Percentiles rank a stretch among this genome's conserved stretches.
Conservation (phyloP, 2,329 filamentous ascomycete genomes). For the Zalaria obscura region DNA sequence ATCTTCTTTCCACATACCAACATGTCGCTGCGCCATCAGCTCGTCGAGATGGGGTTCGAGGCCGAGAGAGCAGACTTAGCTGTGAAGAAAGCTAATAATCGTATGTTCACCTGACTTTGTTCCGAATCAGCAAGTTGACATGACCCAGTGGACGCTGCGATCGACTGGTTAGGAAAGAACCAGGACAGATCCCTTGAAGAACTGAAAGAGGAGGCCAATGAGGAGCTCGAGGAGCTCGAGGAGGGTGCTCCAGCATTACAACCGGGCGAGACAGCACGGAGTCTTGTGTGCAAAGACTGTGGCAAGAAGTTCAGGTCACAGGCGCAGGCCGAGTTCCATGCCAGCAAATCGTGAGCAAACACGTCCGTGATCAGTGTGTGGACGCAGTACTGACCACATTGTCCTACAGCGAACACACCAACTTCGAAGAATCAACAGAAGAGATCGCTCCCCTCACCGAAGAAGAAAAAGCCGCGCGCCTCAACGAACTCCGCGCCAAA, state of each 20-base stretch:
- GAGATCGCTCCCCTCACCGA: constrained; percentile 83
- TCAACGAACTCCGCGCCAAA: constrained; percentile 60
- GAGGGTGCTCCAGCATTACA: constrained; percentile 48
- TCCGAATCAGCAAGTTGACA: too few species aligned
- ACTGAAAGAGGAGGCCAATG: constrained; percentile 38
- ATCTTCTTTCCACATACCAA: constrained; percentile 5
- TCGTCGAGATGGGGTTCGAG: constrained; percentile 65
- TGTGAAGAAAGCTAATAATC: constrained; percentile 65
- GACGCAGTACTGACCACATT: constrained; percentile 1
- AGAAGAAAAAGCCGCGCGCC: constrained; percentile 72
- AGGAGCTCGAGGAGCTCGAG: constrained; percentile 16
- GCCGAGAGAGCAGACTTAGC: constrained; percentile 69
- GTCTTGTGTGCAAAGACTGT: constrained; percentile 87
- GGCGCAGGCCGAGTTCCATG: constrained; percentile 77
- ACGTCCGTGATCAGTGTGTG: background rate
- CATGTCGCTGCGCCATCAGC: constrained; percentile 43
- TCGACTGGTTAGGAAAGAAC: constrained; percentile 91
- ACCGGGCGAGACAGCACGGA: constrained; percentile 58
- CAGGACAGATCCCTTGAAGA: constrained; percentile 78
- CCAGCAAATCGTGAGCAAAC: constrained; percentile 56
- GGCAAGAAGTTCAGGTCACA: constrained; percentile 78
- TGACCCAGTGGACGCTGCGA: constrained; percentile 60
- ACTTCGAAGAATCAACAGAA: constrained; percentile 88
- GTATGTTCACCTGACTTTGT: constrained; percentile 38
- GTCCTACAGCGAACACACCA: constrained; percentile 54